Percentiles rank a stretch among this genome's conserved stretches.
Conservation (phyloP, 1,139 yeast genomes). For the Kodamaea alishanica region DNA sequence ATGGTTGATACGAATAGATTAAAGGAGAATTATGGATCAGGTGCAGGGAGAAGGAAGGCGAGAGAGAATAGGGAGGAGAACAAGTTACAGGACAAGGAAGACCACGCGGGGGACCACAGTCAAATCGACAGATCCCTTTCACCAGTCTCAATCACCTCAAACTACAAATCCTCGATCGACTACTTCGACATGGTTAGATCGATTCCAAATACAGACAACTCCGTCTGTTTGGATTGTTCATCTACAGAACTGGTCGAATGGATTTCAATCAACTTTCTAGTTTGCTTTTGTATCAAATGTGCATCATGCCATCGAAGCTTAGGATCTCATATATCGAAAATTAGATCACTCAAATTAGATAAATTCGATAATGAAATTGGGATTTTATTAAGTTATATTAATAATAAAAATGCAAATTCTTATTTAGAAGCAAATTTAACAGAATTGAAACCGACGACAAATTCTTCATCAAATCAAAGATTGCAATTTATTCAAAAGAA, state of each 20-base stretch:
- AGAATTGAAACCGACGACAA: slow-evolving; percentile 21
- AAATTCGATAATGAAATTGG: slow-evolving; percentile 42
- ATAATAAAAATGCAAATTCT: slow-evolving; percentile 37
- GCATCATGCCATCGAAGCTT: slow-evolving; percentile 57
- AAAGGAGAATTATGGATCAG: slow-evolving; percentile 4
- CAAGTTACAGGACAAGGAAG: no score
- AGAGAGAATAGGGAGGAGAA: no score
- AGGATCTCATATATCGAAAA: slow-evolving; percentile 51
- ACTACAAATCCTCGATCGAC: slow-evolving; percentile 22
- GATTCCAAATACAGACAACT: slow-evolving; percentile 53
- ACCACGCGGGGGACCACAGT: no score
- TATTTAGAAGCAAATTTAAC: slow-evolving; percentile 32
- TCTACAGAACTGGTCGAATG: slow-evolving; percentile 68
- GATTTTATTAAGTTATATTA: slow-evolving; percentile 38
- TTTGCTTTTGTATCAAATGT: slow-evolving; percentile 77
- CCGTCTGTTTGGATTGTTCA: slow-evolving; percentile 77
- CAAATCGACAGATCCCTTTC: slow-evolving; percentile 24
- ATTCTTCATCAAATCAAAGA: slow-evolving; percentile 37
- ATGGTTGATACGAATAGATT: slow-evolving; percentile 31
- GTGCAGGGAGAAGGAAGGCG: neutral
- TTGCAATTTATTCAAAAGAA: slow-evolving; percentile 48
- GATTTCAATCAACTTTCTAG: slow-evolving; percentile 75
- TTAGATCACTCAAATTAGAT: slow-evolving; percentile 49
- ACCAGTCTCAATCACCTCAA: slow-evolving; percentile 34
- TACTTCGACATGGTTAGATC: slow-evolving; percentile 44